These are phyloP conservation scores for Phlebiopsis gigantea DNA, from an alignment of 768 basidiomycete species.

Conservation along the genomic window DNA sequence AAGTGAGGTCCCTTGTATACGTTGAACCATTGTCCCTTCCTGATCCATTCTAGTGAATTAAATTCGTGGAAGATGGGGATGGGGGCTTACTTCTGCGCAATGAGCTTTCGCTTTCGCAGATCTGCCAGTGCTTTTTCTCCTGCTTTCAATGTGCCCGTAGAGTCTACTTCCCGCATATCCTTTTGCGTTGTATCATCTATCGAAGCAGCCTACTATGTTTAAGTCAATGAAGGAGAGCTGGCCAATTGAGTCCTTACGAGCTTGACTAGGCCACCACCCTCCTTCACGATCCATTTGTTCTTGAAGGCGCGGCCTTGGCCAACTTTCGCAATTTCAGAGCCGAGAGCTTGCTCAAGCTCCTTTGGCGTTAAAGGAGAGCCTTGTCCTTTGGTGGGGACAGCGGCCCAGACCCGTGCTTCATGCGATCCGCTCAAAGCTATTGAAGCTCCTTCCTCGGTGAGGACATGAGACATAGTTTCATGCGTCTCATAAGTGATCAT, in stretches of 20 bases:
- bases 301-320: slow-evolving; percentile 97
- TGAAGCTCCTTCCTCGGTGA: slow-evolving; percentile 78
- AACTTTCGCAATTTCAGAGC: slow-evolving; percentile 85
- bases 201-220: slow-evolving; percentile 42
- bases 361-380: slow-evolving; percentile 60
- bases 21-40: slow-evolving; percentile 95
- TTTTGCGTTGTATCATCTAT: slow-evolving; percentile 73
- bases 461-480: slow-evolving; percentile 65
- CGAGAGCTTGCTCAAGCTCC: slow-evolving; percentile 70
- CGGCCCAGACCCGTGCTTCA: slow-evolving; percentile 92
- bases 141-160: slow-evolving; percentile 61
- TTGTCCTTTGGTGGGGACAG: slow-evolving; percentile 65
- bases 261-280: slow-evolving; percentile 82
- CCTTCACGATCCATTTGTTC: slow-evolving; percentile 93
- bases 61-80: background rate
- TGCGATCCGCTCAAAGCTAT: slow-evolving; percentile 84
- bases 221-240: too few relatives aligned
- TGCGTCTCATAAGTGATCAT: slow-evolving; percentile 82
- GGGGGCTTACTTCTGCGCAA: slow-evolving; percentile 63
- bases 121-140: slow-evolving; percentile 86
- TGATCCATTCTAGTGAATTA: slow-evolving; percentile 25
- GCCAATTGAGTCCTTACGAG: slow-evolving; percentile 44
- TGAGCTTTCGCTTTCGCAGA: slow-evolving; percentile 86
- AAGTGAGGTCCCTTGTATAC: slow-evolving; percentile 82
- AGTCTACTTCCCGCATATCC: slow-evolving; percentile 68